Evolutionary conservation across 2,329 filamentous ascomycete genomes (phyloP).

Genomic region (Pseudogymnoascus sp.): DNA sequence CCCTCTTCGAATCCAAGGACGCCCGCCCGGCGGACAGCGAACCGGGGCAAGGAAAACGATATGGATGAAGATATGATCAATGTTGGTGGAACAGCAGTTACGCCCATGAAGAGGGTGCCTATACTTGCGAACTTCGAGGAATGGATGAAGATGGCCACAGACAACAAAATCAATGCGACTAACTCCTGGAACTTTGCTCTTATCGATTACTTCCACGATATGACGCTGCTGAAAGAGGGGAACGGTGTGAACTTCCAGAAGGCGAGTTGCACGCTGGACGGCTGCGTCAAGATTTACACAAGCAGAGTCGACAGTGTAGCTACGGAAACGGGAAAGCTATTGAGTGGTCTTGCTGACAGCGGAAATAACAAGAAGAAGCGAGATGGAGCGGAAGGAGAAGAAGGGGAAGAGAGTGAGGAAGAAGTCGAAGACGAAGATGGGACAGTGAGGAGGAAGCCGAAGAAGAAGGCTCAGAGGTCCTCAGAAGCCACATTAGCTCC

Average conservation of each 20-base stretch:
- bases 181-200: constrained; percentile 99
- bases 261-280: constrained; percentile 92
- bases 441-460: constrained; percentile 49
- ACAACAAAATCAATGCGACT: constrained; percentile 96
- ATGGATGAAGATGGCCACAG: constrained; percentile 99
- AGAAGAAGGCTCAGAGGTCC: constrained; percentile 68
- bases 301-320: constrained; percentile 97
- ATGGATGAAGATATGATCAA: constrained; percentile 50
- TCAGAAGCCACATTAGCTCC: constrained; percentile 90
- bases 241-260: constrained; percentile 98
- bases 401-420: constrained; percentile 52
- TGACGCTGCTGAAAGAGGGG: constrained; percentile 92
- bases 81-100: constrained; percentile 68
- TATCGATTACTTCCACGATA: constrained; percentile 99
- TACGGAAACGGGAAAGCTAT: constrained; percentile 88
- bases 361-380: constrained; percentile 66
- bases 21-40: constrained; percentile 34
- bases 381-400: constrained; percentile 53
- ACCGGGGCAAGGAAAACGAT: constrained; percentile 34
- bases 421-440: constrained; percentile 50
- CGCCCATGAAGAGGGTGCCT: constrained; percentile 91
- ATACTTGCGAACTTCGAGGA: constrained; percentile 98
- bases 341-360: constrained; percentile 88
- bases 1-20: constrained; percentile 46
- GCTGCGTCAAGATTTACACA: constrained; percentile 98